A percentile compares a stretch with the other conserved stretches of the same genome.
Evolutionary conservation across 1,284 basidiomycete species (phyloP).

Genomic region (Tilletia walkeri): DNA sequence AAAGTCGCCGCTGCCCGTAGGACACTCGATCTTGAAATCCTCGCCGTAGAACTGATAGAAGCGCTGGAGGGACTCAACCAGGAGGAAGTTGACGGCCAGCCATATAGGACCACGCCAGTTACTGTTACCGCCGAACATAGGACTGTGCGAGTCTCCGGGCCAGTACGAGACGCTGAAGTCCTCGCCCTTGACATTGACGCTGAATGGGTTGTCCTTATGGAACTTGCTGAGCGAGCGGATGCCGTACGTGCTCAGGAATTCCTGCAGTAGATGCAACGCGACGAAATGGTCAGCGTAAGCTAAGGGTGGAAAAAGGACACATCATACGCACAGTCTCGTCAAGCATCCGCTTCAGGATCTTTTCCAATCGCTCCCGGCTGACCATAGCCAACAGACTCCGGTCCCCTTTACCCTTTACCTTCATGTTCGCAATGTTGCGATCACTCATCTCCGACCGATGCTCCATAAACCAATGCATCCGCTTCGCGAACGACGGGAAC

Average conservation of each 20-base stretch:
- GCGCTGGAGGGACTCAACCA: slow-evolving; percentile 82
- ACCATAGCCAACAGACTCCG: slow-evolving; percentile 84
- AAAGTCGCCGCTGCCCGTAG: slow-evolving; percentile 85
- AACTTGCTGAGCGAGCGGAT: slow-evolving; percentile 80
- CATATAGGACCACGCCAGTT: slow-evolving; percentile 87
- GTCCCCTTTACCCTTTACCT: slow-evolving; percentile 63
- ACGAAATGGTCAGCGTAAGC: neutral
- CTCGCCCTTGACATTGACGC: slow-evolving; percentile 87
- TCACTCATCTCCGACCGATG: slow-evolving; percentile 80
- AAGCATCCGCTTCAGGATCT: slow-evolving; percentile 91
- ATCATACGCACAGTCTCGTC: slow-evolving; percentile 59
- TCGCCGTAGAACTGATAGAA: slow-evolving; percentile 67
- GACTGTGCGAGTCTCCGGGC: slow-evolving; percentile 93
- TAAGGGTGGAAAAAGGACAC: neutral
- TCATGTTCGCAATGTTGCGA: slow-evolving; percentile 94
- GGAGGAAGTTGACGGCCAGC: slow-evolving; percentile 90
- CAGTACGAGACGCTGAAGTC: slow-evolving; percentile 91
- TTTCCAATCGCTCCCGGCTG: slow-evolving; percentile 81
- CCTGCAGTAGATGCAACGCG: slow-evolving; percentile 49
- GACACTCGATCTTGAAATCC: slow-evolving; percentile 74
- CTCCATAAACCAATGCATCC: slow-evolving; percentile 97
- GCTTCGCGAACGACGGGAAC: slow-evolving; percentile 92
- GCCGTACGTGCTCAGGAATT: slow-evolving; percentile 91
- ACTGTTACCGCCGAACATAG: slow-evolving; percentile 94
- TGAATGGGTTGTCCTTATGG: slow-evolving; percentile 90